These are phyloP conservation scores for Akanthomyces muscarius DNA, from an alignment of 2,329 filamentous ascomycete genomes.

Conservation along the genomic window DNA sequence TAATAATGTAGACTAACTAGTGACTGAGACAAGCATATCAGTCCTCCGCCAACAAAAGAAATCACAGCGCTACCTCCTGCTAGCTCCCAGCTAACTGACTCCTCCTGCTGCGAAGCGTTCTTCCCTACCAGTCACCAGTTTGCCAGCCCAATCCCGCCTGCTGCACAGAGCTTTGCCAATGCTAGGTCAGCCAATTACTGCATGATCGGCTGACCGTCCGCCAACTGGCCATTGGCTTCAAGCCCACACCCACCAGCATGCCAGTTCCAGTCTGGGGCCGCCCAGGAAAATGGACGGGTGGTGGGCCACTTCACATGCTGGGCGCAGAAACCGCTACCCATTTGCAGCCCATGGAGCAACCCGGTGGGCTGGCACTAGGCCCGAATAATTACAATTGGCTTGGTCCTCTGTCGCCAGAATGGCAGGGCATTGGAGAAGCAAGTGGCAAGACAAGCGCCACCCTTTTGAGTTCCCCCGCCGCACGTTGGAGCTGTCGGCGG, in stretches of 20 bases:
- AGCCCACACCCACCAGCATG: neutral
- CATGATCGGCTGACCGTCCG: slow-evolving; percentile 13
- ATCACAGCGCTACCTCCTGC: neutral
- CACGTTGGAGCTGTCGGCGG: neutral
- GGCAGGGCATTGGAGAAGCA: no score
- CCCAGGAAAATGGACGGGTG: neutral
- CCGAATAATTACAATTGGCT: neutral
- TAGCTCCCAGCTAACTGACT: neutral
- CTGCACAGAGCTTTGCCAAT: no score
- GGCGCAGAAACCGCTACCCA: no score
- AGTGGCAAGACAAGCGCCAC: neutral
- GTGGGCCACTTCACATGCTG: slow-evolving; percentile 7
- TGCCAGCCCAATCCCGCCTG: neutral
- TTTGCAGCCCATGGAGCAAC: neutral
- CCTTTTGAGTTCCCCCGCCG: neutral
- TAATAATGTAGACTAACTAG: neutral
- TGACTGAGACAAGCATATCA: neutral
- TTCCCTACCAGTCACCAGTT: no score
- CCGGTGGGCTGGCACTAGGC: neutral
- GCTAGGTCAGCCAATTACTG: neutral
- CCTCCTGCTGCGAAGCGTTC: no score
- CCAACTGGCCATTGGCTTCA: slow-evolving; percentile 1
- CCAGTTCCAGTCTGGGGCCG: slow-evolving; percentile 1
- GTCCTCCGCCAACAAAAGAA: neutral
- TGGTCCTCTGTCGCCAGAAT: neutral